Conservation (phyloP, 495 filamentous ascomycete genomes). For the Neurospora sp. region DNA sequence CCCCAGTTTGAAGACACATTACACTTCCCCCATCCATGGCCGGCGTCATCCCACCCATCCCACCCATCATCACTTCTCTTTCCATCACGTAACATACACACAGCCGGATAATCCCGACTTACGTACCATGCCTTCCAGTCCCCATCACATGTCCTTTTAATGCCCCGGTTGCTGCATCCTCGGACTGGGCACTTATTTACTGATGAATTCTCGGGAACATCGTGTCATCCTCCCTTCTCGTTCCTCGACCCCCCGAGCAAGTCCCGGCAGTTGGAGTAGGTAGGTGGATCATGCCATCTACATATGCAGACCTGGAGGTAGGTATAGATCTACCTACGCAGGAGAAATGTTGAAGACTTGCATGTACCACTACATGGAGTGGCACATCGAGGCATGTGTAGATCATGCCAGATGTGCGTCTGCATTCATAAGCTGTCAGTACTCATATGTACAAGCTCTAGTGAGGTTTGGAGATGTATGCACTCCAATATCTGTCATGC, state of each 20-base stretch:
- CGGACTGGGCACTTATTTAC: background rate
- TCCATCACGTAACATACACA: background rate
- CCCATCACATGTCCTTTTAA: background rate
- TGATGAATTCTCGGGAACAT: background rate
- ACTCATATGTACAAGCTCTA: background rate
- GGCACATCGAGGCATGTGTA: background rate
- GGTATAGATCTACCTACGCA: background rate
- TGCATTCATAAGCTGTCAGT: too few species aligned
- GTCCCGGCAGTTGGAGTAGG: background rate
- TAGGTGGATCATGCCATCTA: background rate
- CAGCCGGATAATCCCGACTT: background rate
- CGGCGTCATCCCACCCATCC: background rate
- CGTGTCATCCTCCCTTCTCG: background rate
- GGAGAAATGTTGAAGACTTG: background rate
- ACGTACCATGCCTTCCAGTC: background rate
- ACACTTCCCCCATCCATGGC: too few species aligned
- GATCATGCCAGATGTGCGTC: background rate
- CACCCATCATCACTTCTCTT: background rate
- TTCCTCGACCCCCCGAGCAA: background rate
- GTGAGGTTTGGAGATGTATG: background rate
- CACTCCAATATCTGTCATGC: background rate
- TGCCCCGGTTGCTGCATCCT: background rate
- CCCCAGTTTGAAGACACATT: too few species aligned
- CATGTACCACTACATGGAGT: too few species aligned
- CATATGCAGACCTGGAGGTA: background rate